phyloP scores from a whole-genome alignment of 192 early-diverging fungal species.

The Spinellus fusiger region DNA sequence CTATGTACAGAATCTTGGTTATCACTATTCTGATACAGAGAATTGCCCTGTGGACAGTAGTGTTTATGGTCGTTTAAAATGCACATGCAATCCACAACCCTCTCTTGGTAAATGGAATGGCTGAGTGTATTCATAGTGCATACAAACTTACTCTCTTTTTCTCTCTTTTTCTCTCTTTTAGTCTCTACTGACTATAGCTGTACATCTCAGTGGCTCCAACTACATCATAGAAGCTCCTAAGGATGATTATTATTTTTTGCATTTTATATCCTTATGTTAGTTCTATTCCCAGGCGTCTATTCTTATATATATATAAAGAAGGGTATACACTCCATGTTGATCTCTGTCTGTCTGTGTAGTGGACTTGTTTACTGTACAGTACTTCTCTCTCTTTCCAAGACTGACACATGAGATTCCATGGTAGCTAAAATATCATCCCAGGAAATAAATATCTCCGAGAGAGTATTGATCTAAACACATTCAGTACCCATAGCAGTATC shows the following conservation, averaged over 20 bases:
- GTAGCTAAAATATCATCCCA: constrained; percentile 39
- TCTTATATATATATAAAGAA: neutral
- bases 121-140: neutral
- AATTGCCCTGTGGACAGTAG: constrained; percentile 57
- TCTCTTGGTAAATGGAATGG: constrained; percentile 1
- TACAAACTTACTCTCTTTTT: neutral
- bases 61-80: neutral
- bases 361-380: neutral
- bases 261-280: too few species aligned
- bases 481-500: neutral
- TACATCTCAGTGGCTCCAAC: too few species aligned
- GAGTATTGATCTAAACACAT: constrained; percentile 35
- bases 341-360: neutral
- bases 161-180: too few species aligned
- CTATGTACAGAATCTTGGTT: constrained; percentile 63
- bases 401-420: constrained; percentile 32
- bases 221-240: too few species aligned
- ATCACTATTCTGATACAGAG: constrained; percentile 48
- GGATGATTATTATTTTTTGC: too few species aligned
- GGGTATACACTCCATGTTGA: neutral
- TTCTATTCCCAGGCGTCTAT: too few species aligned
- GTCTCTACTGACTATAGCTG: too few species aligned
- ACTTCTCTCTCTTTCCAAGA: constrained; percentile 23
- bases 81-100: neutral
- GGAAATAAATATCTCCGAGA: constrained; percentile 43